These are phyloP conservation scores for Artemisia argyi DNA, from an alignment of 129 eudicot species.

Conservation along the genomic window DNA sequence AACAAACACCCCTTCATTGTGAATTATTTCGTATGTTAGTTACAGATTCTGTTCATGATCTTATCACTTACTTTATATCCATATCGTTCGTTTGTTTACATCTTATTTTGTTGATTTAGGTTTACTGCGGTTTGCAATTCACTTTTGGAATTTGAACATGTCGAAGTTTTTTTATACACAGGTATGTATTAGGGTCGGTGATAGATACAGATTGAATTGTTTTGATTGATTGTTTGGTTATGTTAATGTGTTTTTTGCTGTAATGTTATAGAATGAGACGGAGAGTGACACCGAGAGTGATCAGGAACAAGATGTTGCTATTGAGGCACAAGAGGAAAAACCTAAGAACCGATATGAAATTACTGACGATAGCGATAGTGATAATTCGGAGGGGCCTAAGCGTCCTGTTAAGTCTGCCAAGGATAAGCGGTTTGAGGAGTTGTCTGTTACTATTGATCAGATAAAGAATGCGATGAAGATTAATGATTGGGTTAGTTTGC, in stretches of 20 bases:
- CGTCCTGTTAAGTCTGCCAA: conserved; percentile 73
- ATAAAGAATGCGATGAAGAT: conserved; percentile 96
- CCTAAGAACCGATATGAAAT: conserved; percentile 41
- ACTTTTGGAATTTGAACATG: too few relatives aligned
- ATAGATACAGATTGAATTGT: too few relatives aligned
- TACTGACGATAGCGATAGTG: conserved; percentile 57
- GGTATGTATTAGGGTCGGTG: too few relatives aligned
- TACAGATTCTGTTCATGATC: too few relatives aligned
- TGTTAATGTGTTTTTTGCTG: background rate
- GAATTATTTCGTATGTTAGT: too few relatives aligned
- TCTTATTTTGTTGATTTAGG: too few relatives aligned
- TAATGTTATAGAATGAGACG: conserved; percentile 36
- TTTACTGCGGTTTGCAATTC: too few relatives aligned
- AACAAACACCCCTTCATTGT: too few relatives aligned
- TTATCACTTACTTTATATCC: too few relatives aligned
- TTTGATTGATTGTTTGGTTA: background rate
- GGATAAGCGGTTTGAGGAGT: conserved; percentile 87
- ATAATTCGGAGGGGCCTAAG: conserved; percentile 51
- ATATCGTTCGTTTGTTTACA: too few relatives aligned
- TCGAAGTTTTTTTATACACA: too few relatives aligned
- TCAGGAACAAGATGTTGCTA: conserved; percentile 46
- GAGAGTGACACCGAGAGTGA: conserved; percentile 82
- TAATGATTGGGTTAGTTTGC: conserved; percentile 93
- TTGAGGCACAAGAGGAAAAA: conserved; percentile 30
- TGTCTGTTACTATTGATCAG: conserved; percentile 81